Evolutionary conservation across 2,329 filamentous ascomycete genomes (phyloP).

Genomic region (Alternaria triticina): DNA sequence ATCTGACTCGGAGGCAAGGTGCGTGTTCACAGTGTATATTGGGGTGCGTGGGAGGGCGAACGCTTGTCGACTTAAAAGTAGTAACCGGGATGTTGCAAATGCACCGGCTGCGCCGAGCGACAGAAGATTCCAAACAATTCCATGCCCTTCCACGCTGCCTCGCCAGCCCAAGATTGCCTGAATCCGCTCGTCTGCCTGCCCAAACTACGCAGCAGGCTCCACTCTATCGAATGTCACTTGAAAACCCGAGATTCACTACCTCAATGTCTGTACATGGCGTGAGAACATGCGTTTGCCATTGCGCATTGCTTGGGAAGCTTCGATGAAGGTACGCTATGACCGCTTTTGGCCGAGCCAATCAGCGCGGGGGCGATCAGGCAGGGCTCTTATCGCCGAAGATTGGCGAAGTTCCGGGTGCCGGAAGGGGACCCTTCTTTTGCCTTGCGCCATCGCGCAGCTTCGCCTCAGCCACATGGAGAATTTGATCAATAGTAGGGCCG

Average conservation of each 20-base stretch:
- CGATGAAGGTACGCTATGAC: conserved; percentile 6
- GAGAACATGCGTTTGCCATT: background rate
- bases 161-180: conserved; percentile 31
- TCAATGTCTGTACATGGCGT: background rate
- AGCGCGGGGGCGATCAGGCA: conserved; percentile 1
- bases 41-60: conserved; percentile 25
- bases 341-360: background rate
- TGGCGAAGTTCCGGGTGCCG: conserved; percentile 1
- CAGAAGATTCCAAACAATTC: conserved; percentile 46
- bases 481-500: background rate
- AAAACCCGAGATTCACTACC: background rate
- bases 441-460: conserved; percentile 4
- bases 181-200: conserved; percentile 3
- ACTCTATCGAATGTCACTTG: background rate
- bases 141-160: conserved; percentile 40
- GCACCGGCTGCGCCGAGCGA: conserved; percentile 42
- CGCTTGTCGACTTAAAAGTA: conserved; percentile 43
- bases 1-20: conserved; percentile 15
- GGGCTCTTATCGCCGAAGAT: conserved; percentile 14
- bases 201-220: background rate
- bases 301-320: conserved; percentile 11
- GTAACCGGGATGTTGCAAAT: conserved; percentile 41
- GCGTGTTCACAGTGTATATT: conserved; percentile 8
- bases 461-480: background rate
- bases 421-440: conserved; percentile 1